Conservation (phyloP, 2,329 filamentous ascomycete species). For the Trichophaea hybrida region DNA sequence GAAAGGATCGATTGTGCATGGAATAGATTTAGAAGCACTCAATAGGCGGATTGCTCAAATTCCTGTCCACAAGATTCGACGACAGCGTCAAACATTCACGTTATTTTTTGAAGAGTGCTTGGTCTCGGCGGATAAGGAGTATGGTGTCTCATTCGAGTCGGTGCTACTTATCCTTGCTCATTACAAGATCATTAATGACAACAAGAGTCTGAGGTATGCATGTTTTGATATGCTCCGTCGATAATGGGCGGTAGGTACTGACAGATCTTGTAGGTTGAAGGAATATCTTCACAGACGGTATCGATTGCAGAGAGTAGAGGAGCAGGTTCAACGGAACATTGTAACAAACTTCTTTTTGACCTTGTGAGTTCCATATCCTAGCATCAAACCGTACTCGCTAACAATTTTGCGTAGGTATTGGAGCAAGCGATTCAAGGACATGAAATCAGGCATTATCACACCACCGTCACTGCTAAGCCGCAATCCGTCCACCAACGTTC, state of each 20-base stretch:
- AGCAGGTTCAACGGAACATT: conserved; percentile 77
- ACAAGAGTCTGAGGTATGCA: conserved; percentile 71
- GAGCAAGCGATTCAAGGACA: conserved; percentile 22
- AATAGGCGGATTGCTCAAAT: conserved; percentile 59
- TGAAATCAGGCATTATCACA: background rate
- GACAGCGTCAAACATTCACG: conserved; percentile 66
- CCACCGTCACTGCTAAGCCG: background rate
- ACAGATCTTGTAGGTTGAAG: conserved; percentile 48
- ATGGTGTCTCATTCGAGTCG: conserved; percentile 79
- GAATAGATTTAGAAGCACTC: conserved; percentile 60
- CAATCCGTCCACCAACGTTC: conserved; percentile 6
- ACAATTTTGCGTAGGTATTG: conserved; percentile 17
- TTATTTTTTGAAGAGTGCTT: conserved; percentile 96
- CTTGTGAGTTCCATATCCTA: conserved; percentile 39
- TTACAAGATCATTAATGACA: conserved; percentile 97
- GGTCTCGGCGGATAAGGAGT: conserved; percentile 77
- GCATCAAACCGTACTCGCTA: background rate
- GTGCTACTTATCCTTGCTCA: conserved; percentile 93
- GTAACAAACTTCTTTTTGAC: conserved; percentile 96
- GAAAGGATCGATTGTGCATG: conserved; percentile 31
- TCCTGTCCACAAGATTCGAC: conserved; percentile 59
- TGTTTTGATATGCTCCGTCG: background rate
- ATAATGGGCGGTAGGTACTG: conserved; percentile 4
- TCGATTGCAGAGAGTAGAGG: conserved; percentile 81
- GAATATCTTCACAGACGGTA: conserved; percentile 86